Percentiles rank a stretch among this genome's conserved stretches.
Evolutionary conservation across 768 basidiomycete species (phyloP).

Genomic region (Lactifluus subvellereus): DNA sequence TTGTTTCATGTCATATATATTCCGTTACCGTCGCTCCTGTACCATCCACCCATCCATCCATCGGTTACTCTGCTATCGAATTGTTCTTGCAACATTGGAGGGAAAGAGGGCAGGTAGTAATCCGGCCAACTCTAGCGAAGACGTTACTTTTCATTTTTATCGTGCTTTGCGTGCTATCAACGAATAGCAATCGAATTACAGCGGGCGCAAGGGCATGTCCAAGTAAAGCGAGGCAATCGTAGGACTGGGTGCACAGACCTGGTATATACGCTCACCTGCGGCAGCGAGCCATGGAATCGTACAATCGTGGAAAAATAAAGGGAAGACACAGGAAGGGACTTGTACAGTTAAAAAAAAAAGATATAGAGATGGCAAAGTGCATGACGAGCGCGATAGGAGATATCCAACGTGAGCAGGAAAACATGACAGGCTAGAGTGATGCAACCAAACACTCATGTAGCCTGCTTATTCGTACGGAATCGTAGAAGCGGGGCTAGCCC

Average conservation of each 20-base stretch:
- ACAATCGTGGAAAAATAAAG: constrained; percentile 18
- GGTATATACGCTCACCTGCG: constrained; percentile 18
- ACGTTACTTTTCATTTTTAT: neutral
- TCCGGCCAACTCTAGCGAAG: neutral
- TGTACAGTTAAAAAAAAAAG: constrained; percentile 6
- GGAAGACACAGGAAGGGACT: neutral
- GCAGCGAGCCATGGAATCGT: constrained; percentile 14
- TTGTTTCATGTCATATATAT: constrained; percentile 13
- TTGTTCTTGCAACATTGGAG: neutral
- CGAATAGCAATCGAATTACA: neutral
- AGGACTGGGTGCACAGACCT: constrained; percentile 2
- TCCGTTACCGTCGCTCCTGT: constrained; percentile 7
- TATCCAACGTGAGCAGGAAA: constrained; percentile 16
- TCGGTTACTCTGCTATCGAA: constrained; percentile 11
- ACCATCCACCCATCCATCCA: neutral
- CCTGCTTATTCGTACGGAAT: constrained; percentile 61
- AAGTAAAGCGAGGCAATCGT: neutral
- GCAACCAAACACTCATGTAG: constrained; percentile 20
- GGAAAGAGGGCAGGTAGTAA: neutral
- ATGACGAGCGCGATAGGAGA: neutral
- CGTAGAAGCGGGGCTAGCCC: constrained; percentile 83
- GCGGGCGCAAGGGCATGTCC: neutral
- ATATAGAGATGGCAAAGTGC: neutral
- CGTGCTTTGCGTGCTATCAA: neutral
- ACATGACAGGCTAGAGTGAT: neutral